phyloP scores from a whole-genome alignment of 169 alveolate species.

The Plasmodium gonderi region DNA sequence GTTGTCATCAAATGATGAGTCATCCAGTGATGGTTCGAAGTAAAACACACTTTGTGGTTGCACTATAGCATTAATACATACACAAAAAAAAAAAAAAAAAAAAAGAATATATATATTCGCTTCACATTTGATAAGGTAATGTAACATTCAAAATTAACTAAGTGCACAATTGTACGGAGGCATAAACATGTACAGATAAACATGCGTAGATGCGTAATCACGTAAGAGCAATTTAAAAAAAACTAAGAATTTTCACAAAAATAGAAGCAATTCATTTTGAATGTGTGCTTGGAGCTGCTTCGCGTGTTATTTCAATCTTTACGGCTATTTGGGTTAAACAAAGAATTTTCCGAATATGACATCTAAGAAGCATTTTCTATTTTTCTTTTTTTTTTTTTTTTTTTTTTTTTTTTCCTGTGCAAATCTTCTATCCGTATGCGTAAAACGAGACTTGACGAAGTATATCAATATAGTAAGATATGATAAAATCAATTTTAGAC shows the following conservation, averaged over 20 bases:
- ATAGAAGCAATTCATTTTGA: background rate
- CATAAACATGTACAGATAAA: too few relatives aligned
- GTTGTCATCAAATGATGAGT: conserved; percentile 43
- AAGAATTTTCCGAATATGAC: too few relatives aligned
- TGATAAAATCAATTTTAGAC: background rate
- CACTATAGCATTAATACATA: background rate
- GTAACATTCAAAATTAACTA: background rate
- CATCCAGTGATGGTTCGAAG: conserved; percentile 34
- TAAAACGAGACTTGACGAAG: background rate
- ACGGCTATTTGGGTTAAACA: too few relatives aligned
- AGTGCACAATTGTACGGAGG: background rate
- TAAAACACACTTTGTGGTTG: background rate
- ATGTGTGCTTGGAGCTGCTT: background rate
- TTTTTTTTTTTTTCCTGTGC: background rate
- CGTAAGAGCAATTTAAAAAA: background rate
- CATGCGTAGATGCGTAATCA: background rate
- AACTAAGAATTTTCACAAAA: background rate
- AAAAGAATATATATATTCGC: background rate
- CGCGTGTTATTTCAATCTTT: too few relatives aligned
- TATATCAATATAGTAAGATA: background rate
- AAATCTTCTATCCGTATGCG: background rate
- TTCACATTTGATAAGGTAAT: background rate
- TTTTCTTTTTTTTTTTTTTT: too few relatives aligned
- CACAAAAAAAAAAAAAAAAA: too few relatives aligned
- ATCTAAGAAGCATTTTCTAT: too few relatives aligned